Evolutionary conservation across 208 protist genomes (phyloP).

Genomic region (Endotrypanum monterogeii): DNA sequence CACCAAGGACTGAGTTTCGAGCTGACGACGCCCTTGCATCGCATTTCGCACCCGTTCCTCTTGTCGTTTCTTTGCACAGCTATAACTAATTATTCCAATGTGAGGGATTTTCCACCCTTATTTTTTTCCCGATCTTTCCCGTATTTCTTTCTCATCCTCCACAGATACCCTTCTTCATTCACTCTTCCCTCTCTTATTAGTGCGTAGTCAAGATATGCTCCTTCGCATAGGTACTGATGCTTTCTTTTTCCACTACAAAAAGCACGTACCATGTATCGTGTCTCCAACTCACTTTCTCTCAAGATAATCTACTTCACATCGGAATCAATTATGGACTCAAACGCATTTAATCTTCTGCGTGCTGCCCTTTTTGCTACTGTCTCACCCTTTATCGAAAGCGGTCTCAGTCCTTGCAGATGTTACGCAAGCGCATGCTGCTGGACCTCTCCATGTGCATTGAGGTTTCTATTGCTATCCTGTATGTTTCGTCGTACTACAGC

Average conservation of each 20-base stretch:
- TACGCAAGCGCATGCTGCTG: slow-evolving; percentile 1
- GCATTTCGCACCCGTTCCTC: not conserved
- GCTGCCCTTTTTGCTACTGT: not conserved
- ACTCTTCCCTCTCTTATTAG: not conserved
- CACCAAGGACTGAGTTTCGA: not conserved
- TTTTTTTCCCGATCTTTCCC: not conserved
- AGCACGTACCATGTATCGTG: slow-evolving; percentile 7
- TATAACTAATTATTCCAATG: not conserved
- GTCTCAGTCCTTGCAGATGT: not conserved
- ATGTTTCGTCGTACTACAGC: slow-evolving; percentile 10
- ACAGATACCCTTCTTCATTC: not conserved
- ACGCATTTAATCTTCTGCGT: not conserved
- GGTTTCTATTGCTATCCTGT: slow-evolving; percentile 3
- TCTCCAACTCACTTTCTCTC: not conserved
- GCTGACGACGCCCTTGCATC: not conserved
- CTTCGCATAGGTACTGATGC: not conserved
- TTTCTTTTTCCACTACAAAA: not conserved
- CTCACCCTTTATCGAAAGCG: not conserved
- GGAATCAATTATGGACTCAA: slow-evolving; percentile 7
- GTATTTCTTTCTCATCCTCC: not conserved
- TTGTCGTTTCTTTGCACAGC: not conserved
- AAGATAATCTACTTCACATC: slow-evolving; percentile 12
- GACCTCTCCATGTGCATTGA: slow-evolving; percentile 5
- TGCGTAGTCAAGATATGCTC: not conserved
- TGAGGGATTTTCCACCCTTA: not conserved